Evolutionary conservation across 371 early-diverging fungal species (phyloP), one percentile per base, ranked within the genome.

Genomic region (Cokeromyces recurvatus): DNA sequence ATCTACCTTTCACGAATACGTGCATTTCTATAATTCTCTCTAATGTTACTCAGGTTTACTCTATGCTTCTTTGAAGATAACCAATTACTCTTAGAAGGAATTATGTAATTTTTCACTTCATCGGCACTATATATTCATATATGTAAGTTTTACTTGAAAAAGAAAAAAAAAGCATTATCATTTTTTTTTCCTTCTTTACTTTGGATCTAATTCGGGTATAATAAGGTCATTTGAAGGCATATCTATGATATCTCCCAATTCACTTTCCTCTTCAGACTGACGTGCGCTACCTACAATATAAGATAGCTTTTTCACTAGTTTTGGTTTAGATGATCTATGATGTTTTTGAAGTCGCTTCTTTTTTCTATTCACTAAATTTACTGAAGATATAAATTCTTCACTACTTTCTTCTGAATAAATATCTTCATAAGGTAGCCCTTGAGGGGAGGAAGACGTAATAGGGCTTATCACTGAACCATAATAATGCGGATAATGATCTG

Each of bases 131-230:
- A 4, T 29, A 11, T n/a, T n/a, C n/a, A n/a, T n/a, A n/a, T n/a
- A n/a, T n/a, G n/a, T n/a, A n/a, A n/a, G n/a, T n/a, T n/a, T n/a
- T n/a, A n/a, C n/a, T n/a, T n/a, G n/a, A n/a, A n/a, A n/a, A n/a
- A n/a, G n/a, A n/a, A n/a, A n/a, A n/a, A n/a, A n/a, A n/a, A n/a
- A 5, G 29, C 5, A 27, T 27, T 7, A 7, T 7, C 29, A 11
- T 27, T 11, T 11, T 7, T 11, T 27, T 23, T n/a, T 12, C 3
- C 20, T 23, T 24, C n/a, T 32, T 50, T 66, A 70, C 74, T 52
- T 63, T 51, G 68, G 74, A 51, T 74, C 71, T 20, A 74, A 45
- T 34, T 66, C 67, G 11, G 70, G 71, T 46, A 74, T 57, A 29
- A 74, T 68, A 16, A 74, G 49, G 35, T 70, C 56, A 12, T 55